phyloP scores from a whole-genome alignment of 2,329 filamentous ascomycete species.

The Alternaria viburni region DNA sequence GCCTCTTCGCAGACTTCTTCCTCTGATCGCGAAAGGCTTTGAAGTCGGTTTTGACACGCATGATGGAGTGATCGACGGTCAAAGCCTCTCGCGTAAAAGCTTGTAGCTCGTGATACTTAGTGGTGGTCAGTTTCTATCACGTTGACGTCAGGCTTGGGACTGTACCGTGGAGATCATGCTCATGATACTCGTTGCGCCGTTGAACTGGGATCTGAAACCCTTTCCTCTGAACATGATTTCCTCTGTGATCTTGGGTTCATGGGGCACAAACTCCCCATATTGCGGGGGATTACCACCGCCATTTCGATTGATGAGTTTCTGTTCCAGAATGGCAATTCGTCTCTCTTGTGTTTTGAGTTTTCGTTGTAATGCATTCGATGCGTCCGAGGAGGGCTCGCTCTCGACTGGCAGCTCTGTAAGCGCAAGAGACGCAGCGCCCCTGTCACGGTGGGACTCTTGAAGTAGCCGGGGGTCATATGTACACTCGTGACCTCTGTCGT shows the following conservation, averaged over 20 bases:
- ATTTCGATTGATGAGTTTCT: constrained; percentile 32
- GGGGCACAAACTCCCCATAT: constrained; percentile 14
- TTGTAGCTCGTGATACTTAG: constrained; percentile 46
- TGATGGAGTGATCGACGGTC: constrained; percentile 35
- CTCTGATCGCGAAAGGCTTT: constrained; percentile 39
- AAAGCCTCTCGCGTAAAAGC: constrained; percentile 43
- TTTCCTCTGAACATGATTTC: constrained; percentile 53
- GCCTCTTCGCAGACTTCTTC: constrained; percentile 35
- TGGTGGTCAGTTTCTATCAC: constrained; percentile 10
- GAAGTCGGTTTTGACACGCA: constrained; percentile 41
- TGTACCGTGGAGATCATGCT: constrained; percentile 43
- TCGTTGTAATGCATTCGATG: constrained; percentile 31
- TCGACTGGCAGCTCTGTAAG: constrained; percentile 7
- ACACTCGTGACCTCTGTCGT: constrained; percentile 51
- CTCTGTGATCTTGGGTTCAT: constrained; percentile 36
- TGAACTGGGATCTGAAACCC: constrained; percentile 55
- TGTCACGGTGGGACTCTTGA: constrained; percentile 35
- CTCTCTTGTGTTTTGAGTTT: constrained; percentile 40
- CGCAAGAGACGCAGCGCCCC: constrained; percentile 21
- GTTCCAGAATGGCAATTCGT: constrained; percentile 41
- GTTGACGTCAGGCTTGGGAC: background rate
- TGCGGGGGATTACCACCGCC: constrained; percentile 22
- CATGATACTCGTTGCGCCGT: constrained; percentile 51
- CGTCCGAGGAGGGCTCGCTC: constrained; percentile 1
- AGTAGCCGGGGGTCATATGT: constrained; percentile 49